phyloP scores from a whole-genome alignment of 2,329 filamentous ascomycete species.

The Grosmannia serpens region DNA sequence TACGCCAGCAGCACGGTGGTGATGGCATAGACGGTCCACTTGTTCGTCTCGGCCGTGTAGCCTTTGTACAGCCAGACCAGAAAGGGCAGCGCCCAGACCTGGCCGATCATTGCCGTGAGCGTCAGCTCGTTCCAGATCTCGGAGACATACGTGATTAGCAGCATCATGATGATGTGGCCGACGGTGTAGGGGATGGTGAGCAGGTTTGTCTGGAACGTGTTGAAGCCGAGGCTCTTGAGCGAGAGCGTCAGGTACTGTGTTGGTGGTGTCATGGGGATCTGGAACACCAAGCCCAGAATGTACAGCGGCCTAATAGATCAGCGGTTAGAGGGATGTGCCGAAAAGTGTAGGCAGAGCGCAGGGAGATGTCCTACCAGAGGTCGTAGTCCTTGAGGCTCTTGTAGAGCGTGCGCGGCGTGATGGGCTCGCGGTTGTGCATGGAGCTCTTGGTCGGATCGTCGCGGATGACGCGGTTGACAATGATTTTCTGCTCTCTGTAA shows the following conservation, averaged over 20 bases:
- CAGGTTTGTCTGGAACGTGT: constrained; percentile 50
- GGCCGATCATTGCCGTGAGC: constrained; percentile 33
- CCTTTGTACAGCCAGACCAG: constrained; percentile 36
- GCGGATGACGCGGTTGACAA: constrained; percentile 46
- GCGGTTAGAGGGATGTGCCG: background rate
- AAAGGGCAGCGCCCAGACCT: constrained; percentile 50
- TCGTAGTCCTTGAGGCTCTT: constrained; percentile 31
- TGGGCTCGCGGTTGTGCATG: constrained; percentile 49
- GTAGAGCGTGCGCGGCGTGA: constrained; percentile 38
- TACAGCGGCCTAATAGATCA: constrained; percentile 31
- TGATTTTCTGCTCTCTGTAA: constrained; percentile 42
- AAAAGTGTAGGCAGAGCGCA: background rate
- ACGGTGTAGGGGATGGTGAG: constrained; percentile 45
- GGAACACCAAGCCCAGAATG: constrained; percentile 38
- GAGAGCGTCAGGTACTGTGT: constrained; percentile 47
- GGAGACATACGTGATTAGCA: constrained; percentile 24
- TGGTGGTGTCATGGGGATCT: constrained; percentile 39
- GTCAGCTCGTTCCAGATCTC: constrained; percentile 38
- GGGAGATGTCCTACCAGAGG: constrained; percentile 7
- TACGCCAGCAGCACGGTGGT: constrained; percentile 29
- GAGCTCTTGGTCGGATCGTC: constrained; percentile 49
- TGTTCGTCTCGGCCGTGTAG: constrained; percentile 24
- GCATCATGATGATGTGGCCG: constrained; percentile 24
- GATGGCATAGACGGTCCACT: constrained; percentile 30
- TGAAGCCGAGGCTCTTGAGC: constrained; percentile 44